These are phyloP conservation scores for Wallacemonas sp. DNA, from an alignment of 208 protist genomes.

Conservation along the genomic window DNA sequence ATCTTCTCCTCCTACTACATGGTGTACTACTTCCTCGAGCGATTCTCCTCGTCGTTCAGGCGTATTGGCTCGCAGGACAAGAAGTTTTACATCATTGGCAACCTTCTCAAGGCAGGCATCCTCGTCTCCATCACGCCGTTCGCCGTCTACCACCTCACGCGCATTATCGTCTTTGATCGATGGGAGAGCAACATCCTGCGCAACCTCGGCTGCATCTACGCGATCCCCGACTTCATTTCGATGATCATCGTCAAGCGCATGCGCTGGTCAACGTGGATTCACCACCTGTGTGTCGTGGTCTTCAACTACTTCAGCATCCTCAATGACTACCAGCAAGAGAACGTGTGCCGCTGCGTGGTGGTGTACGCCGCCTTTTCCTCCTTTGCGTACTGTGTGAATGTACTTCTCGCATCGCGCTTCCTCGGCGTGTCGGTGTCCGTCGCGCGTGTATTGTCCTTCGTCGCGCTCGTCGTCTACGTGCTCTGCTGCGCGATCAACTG, in stretches of 20 bases:
- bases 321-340: constrained; percentile 88
- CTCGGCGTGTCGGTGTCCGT: constrained; percentile 60
- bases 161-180: constrained; percentile 79
- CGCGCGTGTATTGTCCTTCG: constrained; percentile 68
- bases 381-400: constrained; percentile 92
- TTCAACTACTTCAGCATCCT: constrained; percentile 91
- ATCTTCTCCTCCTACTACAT: constrained; percentile 88
- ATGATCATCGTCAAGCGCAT: constrained; percentile 90
- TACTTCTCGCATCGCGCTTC: constrained; percentile 91
- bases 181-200: constrained; percentile 86
- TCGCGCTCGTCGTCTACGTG: constrained; percentile 82
- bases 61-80: constrained; percentile 85
- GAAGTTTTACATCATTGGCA: constrained; percentile 92
- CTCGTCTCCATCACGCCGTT: constrained; percentile 89
- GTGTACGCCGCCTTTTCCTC: constrained; percentile 91
- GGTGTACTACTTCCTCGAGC: constrained; percentile 87
- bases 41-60: constrained; percentile 69
- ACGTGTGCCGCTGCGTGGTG: constrained; percentile 87
- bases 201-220: constrained; percentile 93
- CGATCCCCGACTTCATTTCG: constrained; percentile 91
- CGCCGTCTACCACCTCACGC: constrained; percentile 68
- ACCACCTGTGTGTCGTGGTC: constrained; percentile 86
- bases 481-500: constrained; percentile 87
- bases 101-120: constrained; percentile 89
- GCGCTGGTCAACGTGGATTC: constrained; percentile 88